Evolutionary conservation across 1,284 basidiomycete genomes (phyloP), one percentile per base, ranked within the genome.

Genomic region (Leccinum subatratum): DNA sequence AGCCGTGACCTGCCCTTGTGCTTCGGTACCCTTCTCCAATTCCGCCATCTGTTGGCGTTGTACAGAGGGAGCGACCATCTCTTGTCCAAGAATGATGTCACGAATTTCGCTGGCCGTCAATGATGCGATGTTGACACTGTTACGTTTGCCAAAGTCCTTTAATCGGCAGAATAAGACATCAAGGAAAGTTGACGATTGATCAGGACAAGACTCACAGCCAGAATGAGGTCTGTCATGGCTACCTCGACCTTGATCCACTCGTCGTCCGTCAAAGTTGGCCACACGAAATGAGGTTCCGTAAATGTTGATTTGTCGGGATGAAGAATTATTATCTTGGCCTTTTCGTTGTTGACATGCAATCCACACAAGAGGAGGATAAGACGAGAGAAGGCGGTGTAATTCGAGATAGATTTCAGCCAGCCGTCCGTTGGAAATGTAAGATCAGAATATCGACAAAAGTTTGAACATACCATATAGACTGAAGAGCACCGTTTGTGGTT

Each of bases 181-280:
- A 48, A 4, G 3, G 22, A 59, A 32, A 37, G 12, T 12, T n/a
- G 45, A 25, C 25, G 12, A 56, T 3, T 28, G 18, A 28, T 5
- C 58, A 45, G 25, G 9, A 18, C 61, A 56, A 30, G 20, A 78
- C 86, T 68, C 73, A 90, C 90, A 69, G 91, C 91, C 63, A 96
- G 81, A 74, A 96, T 96, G 61, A 96, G 86, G 71, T 96, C 94
- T 78, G 94, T 96, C 82, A 99, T 90, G 2, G 96, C 96, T 59
- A 98, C 93, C 81, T 99, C 97, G 58, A 98, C 97, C 81, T 97
- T 96, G 81, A 99, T 98, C 97, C 97, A 99, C 72, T 98, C 96
- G 71, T 98, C 95, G 74, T 99, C 96, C 28, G 83, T 83, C 63
- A 99, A 83, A 2, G 95, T 92, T 7, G 97, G 97, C 96, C 96